Evolutionary conservation across 2,329 filamentous ascomycete genomes (phyloP).

Genomic region (Xylaria sp.): DNA sequence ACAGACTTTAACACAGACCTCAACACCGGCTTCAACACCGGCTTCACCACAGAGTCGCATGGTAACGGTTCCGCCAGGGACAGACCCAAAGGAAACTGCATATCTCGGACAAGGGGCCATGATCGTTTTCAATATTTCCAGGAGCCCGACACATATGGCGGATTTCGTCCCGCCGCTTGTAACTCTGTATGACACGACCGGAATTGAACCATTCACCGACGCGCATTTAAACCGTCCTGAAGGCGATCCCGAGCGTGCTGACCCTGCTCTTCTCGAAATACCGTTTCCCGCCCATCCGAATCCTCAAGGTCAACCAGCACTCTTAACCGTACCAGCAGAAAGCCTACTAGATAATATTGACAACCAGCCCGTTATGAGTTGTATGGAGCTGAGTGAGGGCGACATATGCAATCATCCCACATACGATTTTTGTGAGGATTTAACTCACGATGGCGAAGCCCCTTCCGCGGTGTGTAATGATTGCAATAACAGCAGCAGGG

Average conservation of each 20-base stretch:
- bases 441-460: slow-evolving; percentile 21
- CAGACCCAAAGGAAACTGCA: no score
- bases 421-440: slow-evolving; percentile 39
- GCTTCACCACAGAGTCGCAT: no score
- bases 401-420: not conserved
- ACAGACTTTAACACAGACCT: no score
- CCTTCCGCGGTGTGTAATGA: not conserved
- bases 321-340: not conserved
- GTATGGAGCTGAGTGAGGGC: not conserved
- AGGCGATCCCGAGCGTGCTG: not conserved
- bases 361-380: not conserved
- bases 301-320: not conserved
- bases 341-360: not conserved
- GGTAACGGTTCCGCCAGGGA: no score
- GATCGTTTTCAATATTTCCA: not conserved
- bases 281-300: slow-evolving; percentile 10
- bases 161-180: not conserved
- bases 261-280: not conserved
- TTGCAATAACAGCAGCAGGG: not conserved
- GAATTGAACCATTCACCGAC: not conserved
- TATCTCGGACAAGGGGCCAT: not conserved
- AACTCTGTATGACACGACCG: not conserved
- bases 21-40: no score
- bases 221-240: not conserved
- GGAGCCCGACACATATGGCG: not conserved